Percentiles rank a stretch among this genome's conserved stretches.
These are phyloP conservation scores for Xylaria intraflava DNA, from an alignment of 495 filamentous ascomycete species.

Conservation along the genomic window DNA sequence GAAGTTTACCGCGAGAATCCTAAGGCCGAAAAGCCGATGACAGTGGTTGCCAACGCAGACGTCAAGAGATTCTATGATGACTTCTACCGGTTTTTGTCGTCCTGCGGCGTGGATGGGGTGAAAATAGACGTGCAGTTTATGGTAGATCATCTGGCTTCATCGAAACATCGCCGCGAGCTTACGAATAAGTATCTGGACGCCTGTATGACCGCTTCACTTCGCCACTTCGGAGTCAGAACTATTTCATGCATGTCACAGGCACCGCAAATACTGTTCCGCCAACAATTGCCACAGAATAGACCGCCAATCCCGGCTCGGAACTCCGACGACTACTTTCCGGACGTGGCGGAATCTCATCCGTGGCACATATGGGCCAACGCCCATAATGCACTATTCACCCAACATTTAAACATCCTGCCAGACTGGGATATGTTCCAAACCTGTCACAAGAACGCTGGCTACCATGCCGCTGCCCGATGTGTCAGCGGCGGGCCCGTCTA, in stretches of 20 bases:
- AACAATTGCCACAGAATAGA: conserved; percentile 66
- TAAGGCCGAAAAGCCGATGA: conserved; percentile 56
- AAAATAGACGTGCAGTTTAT: conserved; percentile 91
- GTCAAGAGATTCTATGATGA: conserved; percentile 74
- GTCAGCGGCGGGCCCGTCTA: conserved; percentile 88
- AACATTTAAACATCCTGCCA: conserved; percentile 51
- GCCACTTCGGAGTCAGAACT: conserved; percentile 65
- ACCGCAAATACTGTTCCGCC: conserved; percentile 77
- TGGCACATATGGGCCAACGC: conserved; percentile 96
- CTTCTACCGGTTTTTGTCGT: conserved; percentile 75
- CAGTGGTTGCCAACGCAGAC: conserved; percentile 66
- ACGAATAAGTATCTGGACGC: conserved; percentile 75
- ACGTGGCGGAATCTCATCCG: conserved; percentile 66
- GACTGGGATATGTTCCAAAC: conserved; percentile 99
- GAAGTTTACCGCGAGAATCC: conserved; percentile 48
- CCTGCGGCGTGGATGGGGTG: conserved; percentile 67
- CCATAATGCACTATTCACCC: conserved; percentile 78
- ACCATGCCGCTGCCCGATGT: conserved; percentile 85
- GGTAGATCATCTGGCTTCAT: conserved; percentile 65
- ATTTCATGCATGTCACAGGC: conserved; percentile 92
- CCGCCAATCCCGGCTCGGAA: conserved; percentile 70
- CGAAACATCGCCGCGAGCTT: conserved; percentile 59
- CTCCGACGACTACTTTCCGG: conserved; percentile 90
- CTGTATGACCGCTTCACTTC: conserved; percentile 71
- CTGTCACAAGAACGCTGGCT: conserved; percentile 61